Percentiles rank a stretch among this genome's conserved stretches.
These are phyloP conservation scores for Ceratocystis papillata DNA, from an alignment of 2,329 filamentous ascomycete genomes.

Conservation along the genomic window DNA sequence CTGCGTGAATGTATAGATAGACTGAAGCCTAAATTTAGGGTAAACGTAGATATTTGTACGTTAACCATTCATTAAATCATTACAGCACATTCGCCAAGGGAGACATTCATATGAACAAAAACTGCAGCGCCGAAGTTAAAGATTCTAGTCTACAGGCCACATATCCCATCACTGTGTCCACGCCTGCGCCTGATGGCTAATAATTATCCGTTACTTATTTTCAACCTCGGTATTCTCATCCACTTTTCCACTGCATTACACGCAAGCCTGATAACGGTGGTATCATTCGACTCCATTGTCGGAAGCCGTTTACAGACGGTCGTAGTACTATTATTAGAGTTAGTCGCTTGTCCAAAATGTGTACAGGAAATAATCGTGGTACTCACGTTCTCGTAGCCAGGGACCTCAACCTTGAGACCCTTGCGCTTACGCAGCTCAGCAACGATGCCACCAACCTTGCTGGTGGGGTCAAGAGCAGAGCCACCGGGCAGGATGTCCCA, in stretches of 20 bases:
- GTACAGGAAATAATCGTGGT: neutral
- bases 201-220: constrained; percentile 19
- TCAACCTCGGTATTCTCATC: constrained; percentile 24
- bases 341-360: neutral
- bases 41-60: neutral
- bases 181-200: constrained; percentile 17
- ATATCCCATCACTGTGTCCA: constrained; percentile 18
- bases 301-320: constrained; percentile 24
- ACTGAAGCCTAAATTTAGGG: neutral
- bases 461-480: constrained; percentile 71
- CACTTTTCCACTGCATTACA: constrained; percentile 24
- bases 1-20: no score
- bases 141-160: constrained; percentile 22
- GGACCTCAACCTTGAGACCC: constrained; percentile 95
- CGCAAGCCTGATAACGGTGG: constrained; percentile 22
- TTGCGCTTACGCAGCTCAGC: constrained; percentile 94
- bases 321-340: constrained; percentile 22
- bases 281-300: constrained; percentile 22
- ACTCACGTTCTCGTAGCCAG: constrained; percentile 85
- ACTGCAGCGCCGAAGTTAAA: constrained; percentile 24
- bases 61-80: neutral
- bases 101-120: constrained; percentile 13
- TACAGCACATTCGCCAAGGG: neutral
- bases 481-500: constrained; percentile 95
- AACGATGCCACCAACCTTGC: constrained; percentile 75